Conservation (phyloP, 805 yeast species). For the Yarrowia sp. region DNA sequence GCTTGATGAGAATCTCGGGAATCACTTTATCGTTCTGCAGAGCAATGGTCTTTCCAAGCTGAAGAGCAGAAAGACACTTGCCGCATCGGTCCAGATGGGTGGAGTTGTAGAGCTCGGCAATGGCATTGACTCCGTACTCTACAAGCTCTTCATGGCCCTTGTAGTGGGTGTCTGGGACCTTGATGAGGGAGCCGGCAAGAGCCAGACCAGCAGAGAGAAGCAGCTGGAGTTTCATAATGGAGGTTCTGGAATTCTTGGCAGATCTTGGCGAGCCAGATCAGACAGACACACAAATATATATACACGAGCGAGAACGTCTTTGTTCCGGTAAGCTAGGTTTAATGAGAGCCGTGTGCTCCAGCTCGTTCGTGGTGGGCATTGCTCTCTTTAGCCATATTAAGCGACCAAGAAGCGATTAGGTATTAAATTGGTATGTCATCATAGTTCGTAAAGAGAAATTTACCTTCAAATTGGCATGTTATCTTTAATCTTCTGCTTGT, state of each 20-base stretch:
- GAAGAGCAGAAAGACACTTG: conserved; percentile 23
- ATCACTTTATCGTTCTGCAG: conserved; percentile 31
- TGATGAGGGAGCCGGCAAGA: conserved; percentile 19
- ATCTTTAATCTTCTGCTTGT: background rate
- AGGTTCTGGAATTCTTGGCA: conserved; percentile 2
- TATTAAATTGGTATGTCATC: background rate
- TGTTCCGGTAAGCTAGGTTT: background rate
- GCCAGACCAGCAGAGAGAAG: conserved; percentile 18
- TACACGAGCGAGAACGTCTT: background rate
- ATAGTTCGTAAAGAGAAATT: background rate
- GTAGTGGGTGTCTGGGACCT: conserved; percentile 18
- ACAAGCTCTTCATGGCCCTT: conserved; percentile 17
- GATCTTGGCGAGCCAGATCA: background rate
- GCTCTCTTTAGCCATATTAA: conserved; percentile 7
- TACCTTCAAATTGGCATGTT: conserved; percentile 8
- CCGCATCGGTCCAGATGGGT: conserved; percentile 22
- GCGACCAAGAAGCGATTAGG: conserved; percentile 10
- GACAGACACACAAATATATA: background rate
- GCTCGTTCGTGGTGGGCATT: background rate
- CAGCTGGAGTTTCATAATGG: conserved; percentile 10
- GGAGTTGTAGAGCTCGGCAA: conserved; percentile 27
- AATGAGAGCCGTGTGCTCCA: conserved; percentile 2
- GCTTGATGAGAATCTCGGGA: conserved; percentile 23
- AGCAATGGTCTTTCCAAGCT: conserved; percentile 24
- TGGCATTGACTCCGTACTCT: conserved; percentile 28